Base-by-base conservation (phyloP, 2,329 filamentous ascomycete species). In the Remersonia thermophila region DNA sequence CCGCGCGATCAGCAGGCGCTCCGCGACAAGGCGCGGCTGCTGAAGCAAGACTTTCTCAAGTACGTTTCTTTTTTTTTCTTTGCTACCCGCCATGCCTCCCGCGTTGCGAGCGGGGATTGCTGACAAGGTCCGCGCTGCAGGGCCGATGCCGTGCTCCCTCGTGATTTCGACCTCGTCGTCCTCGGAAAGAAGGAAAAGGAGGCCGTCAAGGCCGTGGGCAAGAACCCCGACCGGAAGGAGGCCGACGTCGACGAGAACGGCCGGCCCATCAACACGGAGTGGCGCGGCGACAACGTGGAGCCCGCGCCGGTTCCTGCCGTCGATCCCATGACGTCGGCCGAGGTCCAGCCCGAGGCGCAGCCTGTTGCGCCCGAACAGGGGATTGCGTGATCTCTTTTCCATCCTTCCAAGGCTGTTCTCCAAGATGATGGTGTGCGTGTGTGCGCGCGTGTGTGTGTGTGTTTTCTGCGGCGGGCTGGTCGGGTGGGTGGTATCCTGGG, bases 11-110 rank as follows among this genome's bases (percentile, higher is more conserved):
- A 73, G 54, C 70, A 73, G 51, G 65, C 67, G 4, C 61, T 70
- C 38, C 68, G 71, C 6, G 71, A 75, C 58, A 70, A 68, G 53
- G 71, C 71, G n/a, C 65, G 71, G 33, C 65, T 71, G 38, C 44
- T 72, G 37, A 75, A 75, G 55, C 65, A 69, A 26, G 62, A 67
- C 23, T 59, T 67, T 31, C 55, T 75, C 12, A 60, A 60, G 59
- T 60, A 46, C 39, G 58, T 52, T 7, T 7, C 13, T 17, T 23
- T 18, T 11, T 13, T 27, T 1, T n/a, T n/a, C n/a, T n/a, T n/a
- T n/a, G n/a, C 20, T 9, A 23, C 20, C 5, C 5, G 9, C 20
- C 20, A 23, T 9, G 9, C 20, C 5, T 23, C 20, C 5, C 20
- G 20, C 20, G 32, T 12, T 16, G 9, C 23, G 26, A 12, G 15